Evolutionary conservation across 441 rosid species (phyloP), one percentile per base, ranked within the genome.

Genomic region (Theobroma grandiflorum): DNA sequence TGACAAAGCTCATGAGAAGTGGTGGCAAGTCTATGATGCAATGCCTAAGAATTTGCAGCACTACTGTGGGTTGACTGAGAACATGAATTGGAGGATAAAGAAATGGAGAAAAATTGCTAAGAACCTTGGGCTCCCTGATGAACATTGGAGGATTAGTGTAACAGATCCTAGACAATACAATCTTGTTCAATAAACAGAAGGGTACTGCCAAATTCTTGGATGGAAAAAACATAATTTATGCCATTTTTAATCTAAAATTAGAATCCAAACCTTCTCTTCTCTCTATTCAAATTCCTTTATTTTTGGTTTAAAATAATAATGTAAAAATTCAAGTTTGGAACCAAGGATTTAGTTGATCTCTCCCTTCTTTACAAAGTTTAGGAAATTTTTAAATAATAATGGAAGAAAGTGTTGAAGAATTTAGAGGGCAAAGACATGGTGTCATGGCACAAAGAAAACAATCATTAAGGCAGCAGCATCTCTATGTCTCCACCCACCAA

Each of bases 21-120:
- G 98, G 97, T 96, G 97, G 97, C 67, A 80, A 37, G 90, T 93
- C 2, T 87, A 91, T 31, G 97, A 94, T 14, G 73, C 77, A 31
- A 89, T 93, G 98, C 89, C 95, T 1, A 72, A 78, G 83, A 80
- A 77, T 76, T 45, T 94, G 87, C 88, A 85, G 38, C 37, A 79
- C 3, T 92, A 81, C 7, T 96, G 98, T 82, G 87, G 83, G 33
- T 42, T 95, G 10, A 92, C 81, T 0, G 71, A 72, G 82, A 50
- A 73, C 2, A 84, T 82, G 89, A 86, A 83, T 72, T 63, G 49
- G 7, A 87, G 89, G 72, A 80, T 93, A 15, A 86, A 84, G 82
- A 85, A 85, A 15, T 85, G 91, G 94, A 90, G 97, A 81, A 71
- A 78, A 38, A 80, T 80, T 0, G 95, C 94, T 5, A 84, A 49